Percentiles rank a stretch among this genome's conserved stretches.
phyloP scores from a whole-genome alignment of 2,329 filamentous ascomycete species.

The Neospermospora avenae region DNA sequence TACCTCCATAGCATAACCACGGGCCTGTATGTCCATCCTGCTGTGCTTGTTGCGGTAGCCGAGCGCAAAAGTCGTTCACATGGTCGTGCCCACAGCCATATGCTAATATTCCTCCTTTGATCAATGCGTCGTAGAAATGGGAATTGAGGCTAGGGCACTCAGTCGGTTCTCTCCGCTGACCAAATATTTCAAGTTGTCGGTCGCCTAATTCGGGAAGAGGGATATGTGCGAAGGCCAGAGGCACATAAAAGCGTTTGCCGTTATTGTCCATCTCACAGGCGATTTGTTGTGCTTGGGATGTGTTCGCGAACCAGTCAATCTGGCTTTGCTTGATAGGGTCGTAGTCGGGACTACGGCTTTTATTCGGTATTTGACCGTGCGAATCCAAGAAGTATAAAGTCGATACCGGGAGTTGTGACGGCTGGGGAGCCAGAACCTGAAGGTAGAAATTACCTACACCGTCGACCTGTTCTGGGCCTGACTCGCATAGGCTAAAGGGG shows the following conservation, averaged over 20 bases:
- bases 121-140: constrained; percentile 80
- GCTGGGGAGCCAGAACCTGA: constrained; percentile 76
- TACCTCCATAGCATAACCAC: constrained; percentile 97
- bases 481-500: constrained; percentile 77
- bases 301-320: constrained; percentile 87
- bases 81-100: constrained; percentile 68
- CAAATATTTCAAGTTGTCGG: constrained; percentile 52
- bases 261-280: constrained; percentile 76
- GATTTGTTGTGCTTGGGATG: constrained; percentile 62
- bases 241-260: constrained; percentile 70
- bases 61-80: constrained; percentile 89
- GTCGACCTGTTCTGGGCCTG: constrained; percentile 76
- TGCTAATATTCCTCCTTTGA: constrained; percentile 77
- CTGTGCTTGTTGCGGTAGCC: constrained; percentile 40
- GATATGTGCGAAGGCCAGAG: constrained; percentile 94
- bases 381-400: constrained; percentile 91
- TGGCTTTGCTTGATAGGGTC: constrained; percentile 92
- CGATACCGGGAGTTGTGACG: constrained; percentile 77
- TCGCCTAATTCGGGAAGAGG: constrained; percentile 82
- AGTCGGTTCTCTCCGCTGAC: constrained; percentile 80
- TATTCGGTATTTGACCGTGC: constrained; percentile 83
- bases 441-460: constrained; percentile 92
- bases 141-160: constrained; percentile 86
- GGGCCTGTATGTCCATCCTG: constrained; percentile 50
- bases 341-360: constrained; percentile 79